Evolutionary conservation across 1,139 yeast genomes (phyloP), one percentile per base, ranked within the genome.

Genomic region (Kurtzmaniella quercitrusa): DNA sequence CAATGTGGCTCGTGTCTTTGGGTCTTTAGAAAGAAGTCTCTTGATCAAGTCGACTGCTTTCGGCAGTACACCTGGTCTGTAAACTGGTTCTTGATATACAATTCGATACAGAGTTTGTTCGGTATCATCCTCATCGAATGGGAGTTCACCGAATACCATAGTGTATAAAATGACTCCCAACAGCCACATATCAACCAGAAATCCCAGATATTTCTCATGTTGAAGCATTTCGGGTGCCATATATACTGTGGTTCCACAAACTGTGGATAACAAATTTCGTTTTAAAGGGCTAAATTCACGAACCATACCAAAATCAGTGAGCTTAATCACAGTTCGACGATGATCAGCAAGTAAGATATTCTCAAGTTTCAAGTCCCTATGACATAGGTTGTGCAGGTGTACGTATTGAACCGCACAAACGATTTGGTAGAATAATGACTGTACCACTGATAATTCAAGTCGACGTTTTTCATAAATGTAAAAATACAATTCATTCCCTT

Each of bases 281-380:
- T 71, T 42, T 66, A 72, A 50, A 56, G 84, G 68, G 71, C 66
- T 66, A 47, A 60, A 82, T 55, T 89, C 97, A 49, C 98, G 70
- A 2, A 96, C 89, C 60, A 93, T 91, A 0, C 98, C 98, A 64
- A 93, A 91, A 65, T 93, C 98, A 3, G 95, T 82, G 44, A 91
- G 64, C 60, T 88, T 88, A 23, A 88, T 82, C 2, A 63, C 46
- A 5, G 67, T 53, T 50, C 79, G 78, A 43, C 76, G 71, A 46
- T 77, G 72, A 53, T 82, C 84, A 49, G 88, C 95, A 46, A 91
- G 64, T 38, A 91, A 63, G 17, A 89, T 82, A 58, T 91, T 91
- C 60, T 91, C 98, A 41, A 91, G 63, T 58, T 91, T 91, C 56
- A 93, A 68, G 59, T 93, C 98, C 45, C 98, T 73, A 63, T 93